Base-by-base conservation (phyloP, 257 asterid genomes). In the Capsicum chinense region DNA sequence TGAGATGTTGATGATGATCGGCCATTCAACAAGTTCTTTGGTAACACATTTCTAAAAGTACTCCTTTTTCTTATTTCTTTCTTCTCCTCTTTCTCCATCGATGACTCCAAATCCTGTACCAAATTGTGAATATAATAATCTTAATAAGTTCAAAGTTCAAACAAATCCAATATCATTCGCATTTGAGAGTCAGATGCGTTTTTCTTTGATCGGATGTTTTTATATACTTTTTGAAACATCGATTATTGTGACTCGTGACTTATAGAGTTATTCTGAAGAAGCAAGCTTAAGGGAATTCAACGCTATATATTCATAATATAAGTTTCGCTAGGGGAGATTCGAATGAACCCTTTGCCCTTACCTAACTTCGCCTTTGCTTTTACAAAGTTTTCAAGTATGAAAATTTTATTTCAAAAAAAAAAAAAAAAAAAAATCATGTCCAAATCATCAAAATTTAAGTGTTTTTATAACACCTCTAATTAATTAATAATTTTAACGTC, bases 1-100 rank as follows among this genome's bases (percentile, higher is more conserved):
- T 84, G 79, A 83, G 88, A 86, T 14, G 33, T 1, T 26, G 33
- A 26, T 26, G 81, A 52, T 19, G 89, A 81, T 74, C 87, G 86
- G 66, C 74, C 81, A 54, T 82, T 87, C 60, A 90, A 67, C 66
- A 91, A 59, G 58, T 80, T 88, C 86, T 81, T 91, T 42, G 90
- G 87, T 62, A 90, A 57, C 52, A 83, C 86, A 14, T 60, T 88
- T 80, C 57, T 83, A 69, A 92, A 88, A 60, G 87, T 87, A 80
- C 84, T 91, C 87, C 15, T 87, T 63, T 83, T 90, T 47, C 86
- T 87, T 74, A 48, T 73, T 56, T 26, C 84, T 74, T 80, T 88
- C 83, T 83, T 86, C 69, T 50, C 86, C 63, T 50, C 73, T 74
- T 83, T 82, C 2, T 66, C 71, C 73, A 8, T 26, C 33, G 70